phyloP scores from a whole-genome alignment of 371 early-diverging fungal species.

The Entomophthora muscae region DNA sequence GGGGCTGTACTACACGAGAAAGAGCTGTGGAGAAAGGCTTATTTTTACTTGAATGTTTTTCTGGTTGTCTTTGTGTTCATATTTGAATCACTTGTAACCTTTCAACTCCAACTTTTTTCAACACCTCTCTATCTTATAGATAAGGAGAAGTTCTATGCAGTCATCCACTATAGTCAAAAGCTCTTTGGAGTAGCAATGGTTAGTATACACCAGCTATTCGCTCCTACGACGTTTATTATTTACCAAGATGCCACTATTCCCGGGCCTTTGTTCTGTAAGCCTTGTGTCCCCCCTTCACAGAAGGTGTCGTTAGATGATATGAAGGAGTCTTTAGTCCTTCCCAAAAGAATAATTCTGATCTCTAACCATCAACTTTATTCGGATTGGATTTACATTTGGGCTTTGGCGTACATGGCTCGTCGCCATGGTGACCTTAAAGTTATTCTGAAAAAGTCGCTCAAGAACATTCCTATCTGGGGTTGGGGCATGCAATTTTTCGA shows the following conservation, averaged over 20 bases:
- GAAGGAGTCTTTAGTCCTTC: constrained; percentile 16
- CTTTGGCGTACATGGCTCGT: constrained; percentile 34
- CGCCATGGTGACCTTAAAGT: constrained; percentile 67
- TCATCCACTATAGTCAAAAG: constrained; percentile 14
- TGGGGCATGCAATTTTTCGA: constrained; percentile 78
- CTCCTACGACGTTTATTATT: constrained; percentile 36
- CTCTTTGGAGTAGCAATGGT: constrained; percentile 41
- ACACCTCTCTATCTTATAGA: background rate
- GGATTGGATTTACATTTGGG: constrained; percentile 89
- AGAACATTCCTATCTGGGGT: constrained; percentile 66
- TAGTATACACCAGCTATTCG: constrained; percentile 36
- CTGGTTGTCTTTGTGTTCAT: background rate
- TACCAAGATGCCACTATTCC: constrained; percentile 27
- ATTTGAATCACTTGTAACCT: background rate
- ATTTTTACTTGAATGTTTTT: background rate
- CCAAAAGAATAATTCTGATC: constrained; percentile 30
- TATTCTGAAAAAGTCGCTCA: constrained; percentile 58
- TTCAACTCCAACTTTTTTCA: background rate
- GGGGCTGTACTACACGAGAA: background rate
- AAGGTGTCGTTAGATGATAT: constrained; percentile 10
- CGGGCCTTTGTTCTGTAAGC: constrained; percentile 12
- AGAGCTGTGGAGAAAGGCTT: background rate
- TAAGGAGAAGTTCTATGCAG: background rate
- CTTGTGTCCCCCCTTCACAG: constrained; percentile 8
- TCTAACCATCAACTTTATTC: constrained; percentile 78